Evolutionary conservation across 2,329 filamentous ascomycete genomes (phyloP).

Genomic region (Moelleriella libera): DNA sequence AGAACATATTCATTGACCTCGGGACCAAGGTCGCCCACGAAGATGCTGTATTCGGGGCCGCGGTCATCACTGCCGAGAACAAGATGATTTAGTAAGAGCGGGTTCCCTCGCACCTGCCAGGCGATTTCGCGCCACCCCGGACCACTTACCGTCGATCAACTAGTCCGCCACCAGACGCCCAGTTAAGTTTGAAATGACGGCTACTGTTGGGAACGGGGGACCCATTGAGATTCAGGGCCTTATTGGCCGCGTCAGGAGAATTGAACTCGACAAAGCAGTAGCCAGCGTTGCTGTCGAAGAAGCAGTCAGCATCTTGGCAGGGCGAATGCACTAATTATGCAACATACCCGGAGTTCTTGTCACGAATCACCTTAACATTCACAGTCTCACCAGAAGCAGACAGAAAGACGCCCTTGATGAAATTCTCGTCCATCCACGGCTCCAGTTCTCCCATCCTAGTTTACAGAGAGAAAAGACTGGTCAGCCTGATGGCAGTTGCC

Average conservation of each 20-base stretch:
- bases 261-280: conserved; percentile 97
- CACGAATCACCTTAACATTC: conserved; percentile 98
- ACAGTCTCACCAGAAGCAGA: conserved; percentile 87
- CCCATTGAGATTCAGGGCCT: conserved; percentile 83
- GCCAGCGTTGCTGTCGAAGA: conserved; percentile 62
- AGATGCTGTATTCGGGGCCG: conserved; percentile 92
- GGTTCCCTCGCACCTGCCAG: not conserved
- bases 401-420: conserved; percentile 82
- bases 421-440: conserved; percentile 98
- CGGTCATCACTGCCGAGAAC: conserved; percentile 61
- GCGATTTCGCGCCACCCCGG: not conserved
- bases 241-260: conserved; percentile 69
- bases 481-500: not conserved
- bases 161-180: conserved; percentile 91
- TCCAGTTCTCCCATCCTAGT: conserved; percentile 96
- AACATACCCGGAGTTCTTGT: conserved; percentile 92
- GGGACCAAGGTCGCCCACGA: conserved; percentile 92
- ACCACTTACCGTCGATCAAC: conserved; percentile 70
- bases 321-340: not conserved
- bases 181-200: conserved; percentile 97
- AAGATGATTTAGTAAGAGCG: no score
- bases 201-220: conserved; percentile 84
- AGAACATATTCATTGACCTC: conserved; percentile 98
- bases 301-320: not conserved
- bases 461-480: conserved; percentile 5